phyloP scores from a whole-genome alignment of 1,284 basidiomycete genomes.

The Vanrija humicola region DNA sequence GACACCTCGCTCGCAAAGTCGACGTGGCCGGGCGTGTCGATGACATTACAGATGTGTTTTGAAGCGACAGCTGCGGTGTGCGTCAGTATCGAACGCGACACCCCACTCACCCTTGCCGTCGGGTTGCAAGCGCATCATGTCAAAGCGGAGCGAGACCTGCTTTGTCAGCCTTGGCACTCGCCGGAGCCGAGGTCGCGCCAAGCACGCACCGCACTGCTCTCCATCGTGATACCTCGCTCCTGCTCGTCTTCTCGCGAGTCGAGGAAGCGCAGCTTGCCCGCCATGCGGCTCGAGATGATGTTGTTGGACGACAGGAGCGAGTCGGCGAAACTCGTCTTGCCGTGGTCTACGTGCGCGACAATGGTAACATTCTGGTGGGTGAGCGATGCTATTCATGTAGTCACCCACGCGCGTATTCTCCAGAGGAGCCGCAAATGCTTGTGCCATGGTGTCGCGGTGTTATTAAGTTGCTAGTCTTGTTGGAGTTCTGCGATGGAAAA shows the following conservation, averaged over 20 bases:
- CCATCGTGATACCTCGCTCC: slow-evolving; percentile 98
- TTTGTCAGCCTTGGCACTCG: background rate
- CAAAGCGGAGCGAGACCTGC: slow-evolving; percentile 70
- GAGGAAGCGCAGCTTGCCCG: slow-evolving; percentile 92
- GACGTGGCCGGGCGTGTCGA: slow-evolving; percentile 98
- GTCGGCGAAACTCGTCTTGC: slow-evolving; percentile 94
- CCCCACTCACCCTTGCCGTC: slow-evolving; percentile 23
- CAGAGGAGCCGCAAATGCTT: slow-evolving; percentile 43
- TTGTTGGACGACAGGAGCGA: slow-evolving; percentile 93
- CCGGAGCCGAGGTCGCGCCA: background rate
- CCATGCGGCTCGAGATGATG: slow-evolving; percentile 92
- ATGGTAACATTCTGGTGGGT: slow-evolving; percentile 46
- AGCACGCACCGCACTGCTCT: slow-evolving; percentile 72
- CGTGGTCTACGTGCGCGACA: slow-evolving; percentile 58
- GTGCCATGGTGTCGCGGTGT: slow-evolving; percentile 20
- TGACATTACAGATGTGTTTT: slow-evolving; percentile 66
- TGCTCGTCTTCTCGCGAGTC: slow-evolving; percentile 98
- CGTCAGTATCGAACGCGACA: slow-evolving; percentile 9
- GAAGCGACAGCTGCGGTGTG: slow-evolving; percentile 22
- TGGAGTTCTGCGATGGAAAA: background rate
- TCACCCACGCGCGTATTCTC: slow-evolving; percentile 42
- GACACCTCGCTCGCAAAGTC: slow-evolving; percentile 98
- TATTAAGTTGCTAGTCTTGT: background rate
- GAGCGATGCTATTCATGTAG: background rate
- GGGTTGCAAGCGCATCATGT: slow-evolving; percentile 58